Conservation (phyloP, 2,329 filamentous ascomycete species). For the Akanthomyces muscarius region DNA sequence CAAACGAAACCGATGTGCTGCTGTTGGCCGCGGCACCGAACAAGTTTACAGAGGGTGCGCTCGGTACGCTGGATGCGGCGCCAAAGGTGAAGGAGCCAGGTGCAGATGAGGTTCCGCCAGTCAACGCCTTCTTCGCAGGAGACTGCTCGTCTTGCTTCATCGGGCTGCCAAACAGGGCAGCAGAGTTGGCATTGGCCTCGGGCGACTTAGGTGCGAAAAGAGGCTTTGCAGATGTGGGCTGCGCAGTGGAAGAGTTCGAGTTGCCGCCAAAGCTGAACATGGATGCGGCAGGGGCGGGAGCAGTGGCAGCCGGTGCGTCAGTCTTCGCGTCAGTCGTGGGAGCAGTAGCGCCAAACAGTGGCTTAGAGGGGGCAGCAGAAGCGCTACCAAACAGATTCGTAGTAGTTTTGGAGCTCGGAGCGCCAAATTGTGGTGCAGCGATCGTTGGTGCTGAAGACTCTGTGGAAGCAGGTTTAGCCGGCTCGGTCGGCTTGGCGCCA, state of each 20-base stretch:
- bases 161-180: conserved; percentile 38
- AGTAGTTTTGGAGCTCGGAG: conserved; percentile 19
- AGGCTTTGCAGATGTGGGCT: conserved; percentile 30
- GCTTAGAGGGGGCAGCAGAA: conserved; percentile 22
- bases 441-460: conserved; percentile 10
- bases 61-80: conserved; percentile 21
- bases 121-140: conserved; percentile 34
- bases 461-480: conserved; percentile 20
- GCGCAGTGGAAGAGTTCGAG: conserved; percentile 28
- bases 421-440: conserved; percentile 32
- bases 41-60: conserved; percentile 34
- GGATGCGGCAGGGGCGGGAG: conserved; percentile 25
- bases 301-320: conserved; percentile 22
- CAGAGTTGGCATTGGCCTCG: conserved; percentile 23
- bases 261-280: conserved; percentile 32
- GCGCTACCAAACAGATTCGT: conserved; percentile 31
- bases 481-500: conserved; percentile 29
- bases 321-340: conserved; percentile 25
- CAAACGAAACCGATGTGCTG: conserved; percentile 36
- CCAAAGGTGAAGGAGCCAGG: conserved; percentile 36
- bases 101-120: conserved; percentile 22
- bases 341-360: conserved; percentile 28
- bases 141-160: conserved; percentile 42
- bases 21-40: conserved; percentile 31
- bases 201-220: conserved; percentile 37